Conservation (phyloP, 805 yeast genomes). For the Komagataella phaffii region DNA sequence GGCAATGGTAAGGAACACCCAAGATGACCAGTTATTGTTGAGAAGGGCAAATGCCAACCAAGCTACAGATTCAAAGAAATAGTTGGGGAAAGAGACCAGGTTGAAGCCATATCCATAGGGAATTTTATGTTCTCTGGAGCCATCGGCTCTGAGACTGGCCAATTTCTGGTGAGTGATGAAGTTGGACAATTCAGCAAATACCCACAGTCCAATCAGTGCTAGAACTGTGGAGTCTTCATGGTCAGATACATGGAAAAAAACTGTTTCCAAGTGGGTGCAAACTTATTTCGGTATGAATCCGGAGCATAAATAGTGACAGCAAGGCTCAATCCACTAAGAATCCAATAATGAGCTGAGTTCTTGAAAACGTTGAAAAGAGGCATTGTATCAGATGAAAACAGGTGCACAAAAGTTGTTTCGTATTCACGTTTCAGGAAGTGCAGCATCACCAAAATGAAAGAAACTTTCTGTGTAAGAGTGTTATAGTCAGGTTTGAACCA, state of each 20-base stretch:
- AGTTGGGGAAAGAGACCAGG: conserved; percentile 83
- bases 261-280: conserved; percentile 10
- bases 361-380: conserved; percentile 79
- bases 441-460: conserved; percentile 42
- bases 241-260: conserved; percentile 30
- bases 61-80: conserved; percentile 69
- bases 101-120: conserved; percentile 82
- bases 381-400: conserved; percentile 85
- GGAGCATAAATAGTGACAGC: conserved; percentile 18
- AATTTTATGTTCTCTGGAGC: conserved; percentile 46
- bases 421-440: conserved; percentile 84
- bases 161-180: conserved; percentile 58
- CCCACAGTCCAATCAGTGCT: conserved; percentile 30
- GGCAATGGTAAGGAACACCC: conserved; percentile 59
- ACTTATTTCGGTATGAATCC: conserved; percentile 1
- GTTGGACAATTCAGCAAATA: conserved; percentile 58
- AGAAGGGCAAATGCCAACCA: conserved; percentile 66
- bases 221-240: conserved; percentile 17
- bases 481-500: conserved; percentile 24
- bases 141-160: conserved; percentile 39
- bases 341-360: conserved; percentile 87
- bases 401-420: conserved; percentile 77
- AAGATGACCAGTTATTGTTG: conserved; percentile 66
- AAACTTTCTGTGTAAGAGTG: conserved; percentile 37
- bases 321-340: conserved; percentile 57